Base-by-base conservation (phyloP, 129 eudicot species). In the Artemisia argyi region DNA sequence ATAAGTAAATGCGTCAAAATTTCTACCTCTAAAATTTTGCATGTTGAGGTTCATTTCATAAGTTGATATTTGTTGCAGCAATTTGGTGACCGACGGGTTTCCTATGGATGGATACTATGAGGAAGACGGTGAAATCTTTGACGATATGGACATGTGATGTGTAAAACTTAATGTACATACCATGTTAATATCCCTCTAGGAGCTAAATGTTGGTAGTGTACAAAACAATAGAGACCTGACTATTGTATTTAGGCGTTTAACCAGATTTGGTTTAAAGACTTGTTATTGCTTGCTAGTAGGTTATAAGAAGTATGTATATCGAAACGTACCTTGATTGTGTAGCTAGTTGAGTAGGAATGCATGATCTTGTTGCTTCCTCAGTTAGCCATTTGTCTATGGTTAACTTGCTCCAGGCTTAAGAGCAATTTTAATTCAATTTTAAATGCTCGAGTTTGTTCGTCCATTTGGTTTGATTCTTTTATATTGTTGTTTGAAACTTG, bases 121-220 rank as follows among this genome's bases (percentile, higher is more conserved):
- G 76, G 92, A 85, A 30, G 90, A 87, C 64, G 95, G 76, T 18
- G 91, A 85, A 44, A 88, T 94, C 72, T 94, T 90, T 71, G 96
- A 89, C 14, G 86, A 76, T 73, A 90, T 94, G 97, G 97, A 94
- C 82, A 93, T 93, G 65, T 90, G 78, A 87, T 10, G 77, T 56
- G 66, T 66, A 49, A 70, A 61, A 71, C 0, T 17, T 16, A 24
- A 79, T 63, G 65, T 76, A 58, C 61, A 62, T 77, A 76, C 69
- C 65, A 61, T 83, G 86, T 82, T 79, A 72, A 82, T 84, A 77
- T 80, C 42, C 52, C 65, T 75, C 50, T 65, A 67, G 82, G 73
- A 80, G 39, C 54, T 22, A 30, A 66, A 69, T 52, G 53, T 61
- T 77, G 65, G 63, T 73, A 73, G 74, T 65, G 72, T 80, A 75